These are phyloP conservation scores for Rachicladosporium sp. DNA, from an alignment of 2,329 filamentous ascomycete species.

Conservation along the genomic window DNA sequence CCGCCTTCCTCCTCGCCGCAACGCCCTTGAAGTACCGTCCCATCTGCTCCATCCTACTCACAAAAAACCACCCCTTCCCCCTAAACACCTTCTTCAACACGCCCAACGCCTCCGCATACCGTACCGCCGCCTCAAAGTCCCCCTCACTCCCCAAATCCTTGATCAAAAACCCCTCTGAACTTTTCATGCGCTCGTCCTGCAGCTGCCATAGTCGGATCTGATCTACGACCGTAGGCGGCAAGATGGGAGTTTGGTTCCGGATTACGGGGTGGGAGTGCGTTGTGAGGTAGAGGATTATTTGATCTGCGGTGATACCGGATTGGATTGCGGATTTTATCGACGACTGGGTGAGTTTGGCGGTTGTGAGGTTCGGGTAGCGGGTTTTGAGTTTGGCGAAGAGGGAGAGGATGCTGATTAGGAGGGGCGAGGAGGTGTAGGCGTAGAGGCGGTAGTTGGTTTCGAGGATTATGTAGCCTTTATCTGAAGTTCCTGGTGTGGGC, in stretches of 20 bases:
- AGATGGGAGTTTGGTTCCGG: constrained; percentile 60
- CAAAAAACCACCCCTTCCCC: constrained; percentile 73
- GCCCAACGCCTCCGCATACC: constrained; percentile 78
- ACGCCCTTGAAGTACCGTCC: constrained; percentile 59
- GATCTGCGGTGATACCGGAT: constrained; percentile 84
- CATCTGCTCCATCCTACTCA: constrained; percentile 81
- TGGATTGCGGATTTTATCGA: constrained; percentile 79
- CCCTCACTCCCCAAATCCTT: constrained; percentile 58
- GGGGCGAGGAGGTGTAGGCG: constrained; percentile 85
- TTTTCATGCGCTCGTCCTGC: constrained; percentile 86
- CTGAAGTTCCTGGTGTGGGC: constrained; percentile 24
- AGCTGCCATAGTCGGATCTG: constrained; percentile 97
- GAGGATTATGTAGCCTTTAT: constrained; percentile 79
- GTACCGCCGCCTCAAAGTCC: constrained; percentile 58
- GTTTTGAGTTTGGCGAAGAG: constrained; percentile 81
- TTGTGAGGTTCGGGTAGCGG: constrained; percentile 88
- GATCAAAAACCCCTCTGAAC: constrained; percentile 74
- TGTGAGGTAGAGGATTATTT: constrained; percentile 90
- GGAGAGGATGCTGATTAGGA: constrained; percentile 86
- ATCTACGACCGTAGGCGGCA: constrained; percentile 92
- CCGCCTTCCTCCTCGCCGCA: constrained; percentile 25
- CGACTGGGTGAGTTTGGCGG: constrained; percentile 76
- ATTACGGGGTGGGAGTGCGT: constrained; percentile 93
- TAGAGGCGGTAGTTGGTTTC: constrained; percentile 98
- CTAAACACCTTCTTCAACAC: constrained; percentile 83